Evolutionary conservation across 768 basidiomycete species (phyloP), one percentile per base, ranked within the genome.

Genomic region (Dictyophora rubrovolvata): DNA sequence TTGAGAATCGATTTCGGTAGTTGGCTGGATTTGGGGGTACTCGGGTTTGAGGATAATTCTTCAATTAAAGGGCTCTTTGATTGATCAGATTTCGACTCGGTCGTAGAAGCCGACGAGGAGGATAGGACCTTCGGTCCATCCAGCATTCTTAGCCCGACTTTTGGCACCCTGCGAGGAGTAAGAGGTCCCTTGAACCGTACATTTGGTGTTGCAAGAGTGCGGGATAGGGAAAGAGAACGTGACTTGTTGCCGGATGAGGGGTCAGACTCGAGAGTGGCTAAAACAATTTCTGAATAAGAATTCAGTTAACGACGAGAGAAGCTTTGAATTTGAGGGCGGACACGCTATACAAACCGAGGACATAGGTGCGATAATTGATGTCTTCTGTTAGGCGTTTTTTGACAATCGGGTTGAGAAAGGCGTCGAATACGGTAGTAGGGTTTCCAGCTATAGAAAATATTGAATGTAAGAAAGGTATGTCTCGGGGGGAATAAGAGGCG

Each of bases 171-270:
- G 35, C 87, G 81, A 14, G 82, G 76, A 23, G 67, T 65, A 1
- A 85, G 78, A 64, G 76, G 79, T n/a, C 89, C 89, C 68, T 91
- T 92, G 55, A 83, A 82, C 2, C 78, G 71, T 55, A 92, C 87
- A 69, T 91, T 92, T 5, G 89, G 89, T 0, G 79, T 85, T 21
- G 78, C 78, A 61, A 91, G 81, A 52, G 80, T 75, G 21, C 87
- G 80, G 1, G 88, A 87, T 48, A 90, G 77, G 0, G 73, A 63
- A n/a, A 88, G 61, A 10, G 20, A 23, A 8, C 56, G 23, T 66
- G 4, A 74, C 0, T 76, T 75, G 70, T 88, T 85, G 50, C 87
- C 79, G 9, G n/a, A n/a, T 80, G 81, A 64, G 85, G 84, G 3
- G 42, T 12, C 14, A 42, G 10, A 87, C 77, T 69, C 57, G 16